Percentiles rank a stretch among this genome's conserved stretches.
Evolutionary conservation across 768 basidiomycete species (phyloP).

Genomic region (Crucibulum laeve): DNA sequence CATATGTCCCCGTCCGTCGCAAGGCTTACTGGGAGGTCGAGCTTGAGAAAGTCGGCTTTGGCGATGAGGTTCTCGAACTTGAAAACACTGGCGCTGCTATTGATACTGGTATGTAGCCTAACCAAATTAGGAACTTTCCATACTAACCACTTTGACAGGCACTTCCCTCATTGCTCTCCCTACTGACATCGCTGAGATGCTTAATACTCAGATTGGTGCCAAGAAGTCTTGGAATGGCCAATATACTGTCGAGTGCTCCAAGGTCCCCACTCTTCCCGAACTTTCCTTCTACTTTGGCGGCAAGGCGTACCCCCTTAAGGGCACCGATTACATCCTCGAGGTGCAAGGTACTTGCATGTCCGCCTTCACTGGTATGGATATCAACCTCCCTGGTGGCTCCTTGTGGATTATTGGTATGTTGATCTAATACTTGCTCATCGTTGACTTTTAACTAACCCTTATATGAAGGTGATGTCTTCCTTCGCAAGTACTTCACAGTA

Average conservation of each 20-base stretch:
- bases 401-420: constrained; percentile 85
- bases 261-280: constrained; percentile 79
- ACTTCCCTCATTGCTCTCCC: constrained; percentile 94
- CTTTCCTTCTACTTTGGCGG: constrained; percentile 82
- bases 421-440: neutral
- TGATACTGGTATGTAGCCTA: constrained; percentile 60
- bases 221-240: constrained; percentile 95
- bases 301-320: constrained; percentile 74
- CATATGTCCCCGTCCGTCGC: constrained; percentile 87
- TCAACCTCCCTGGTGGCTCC: constrained; percentile 74
- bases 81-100: constrained; percentile 94
- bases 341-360: constrained; percentile 93
- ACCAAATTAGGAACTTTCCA: too few relatives aligned
- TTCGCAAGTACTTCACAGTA: constrained; percentile 90
- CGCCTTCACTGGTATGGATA: constrained; percentile 88
- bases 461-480: constrained; percentile 77
- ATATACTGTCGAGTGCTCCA: constrained; percentile 86
- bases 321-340: constrained; percentile 85
- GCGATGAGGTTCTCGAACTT: constrained; percentile 82
- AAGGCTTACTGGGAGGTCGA: constrained; percentile 99
- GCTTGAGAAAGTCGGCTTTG: constrained; percentile 81
- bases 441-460: constrained; percentile 2
- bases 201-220: constrained; percentile 93
- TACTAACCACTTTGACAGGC: too few relatives aligned
- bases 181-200: constrained; percentile 94